These are phyloP conservation scores for Aspergillus haitiensis DNA, from an alignment of 495 filamentous ascomycete genomes.

Conservation along the genomic window DNA sequence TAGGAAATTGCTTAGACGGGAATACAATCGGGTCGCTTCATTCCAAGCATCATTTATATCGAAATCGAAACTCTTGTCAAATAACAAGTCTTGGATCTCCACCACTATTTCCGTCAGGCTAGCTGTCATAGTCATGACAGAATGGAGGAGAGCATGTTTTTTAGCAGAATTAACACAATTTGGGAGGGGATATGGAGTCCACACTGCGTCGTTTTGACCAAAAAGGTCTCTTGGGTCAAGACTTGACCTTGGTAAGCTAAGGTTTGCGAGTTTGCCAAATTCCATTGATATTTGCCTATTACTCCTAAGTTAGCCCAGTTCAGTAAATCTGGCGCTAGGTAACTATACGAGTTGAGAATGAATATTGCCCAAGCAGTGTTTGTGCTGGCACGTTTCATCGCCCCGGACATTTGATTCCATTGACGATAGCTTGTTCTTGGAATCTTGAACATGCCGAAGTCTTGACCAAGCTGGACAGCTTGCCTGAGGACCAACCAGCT, in stretches of 20 bases:
- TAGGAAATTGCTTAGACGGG: constrained; percentile 32
- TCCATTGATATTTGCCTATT: constrained; percentile 39
- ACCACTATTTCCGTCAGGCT: constrained; percentile 30
- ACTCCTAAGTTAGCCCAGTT: constrained; percentile 11
- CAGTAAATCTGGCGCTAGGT: background rate
- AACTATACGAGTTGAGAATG: constrained; percentile 33
- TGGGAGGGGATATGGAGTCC: constrained; percentile 44
- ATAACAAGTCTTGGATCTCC: constrained; percentile 33
- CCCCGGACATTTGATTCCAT: constrained; percentile 19
- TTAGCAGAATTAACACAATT: constrained; percentile 32
- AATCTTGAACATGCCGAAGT: constrained; percentile 32
- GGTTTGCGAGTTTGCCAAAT: constrained; percentile 25
- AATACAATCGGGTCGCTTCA: constrained; percentile 25
- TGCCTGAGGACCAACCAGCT: constrained; percentile 41
- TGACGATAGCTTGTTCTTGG: constrained; percentile 15
- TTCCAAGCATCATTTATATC: constrained; percentile 25
- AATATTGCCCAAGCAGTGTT: constrained; percentile 42
- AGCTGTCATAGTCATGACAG: constrained; percentile 28
- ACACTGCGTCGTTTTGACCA: constrained; percentile 28
- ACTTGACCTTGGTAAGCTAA: constrained; percentile 25
- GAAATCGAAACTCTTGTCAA: constrained; percentile 25
- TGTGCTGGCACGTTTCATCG: constrained; percentile 27
- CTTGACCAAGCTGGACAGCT: constrained; percentile 37
- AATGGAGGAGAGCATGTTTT: constrained; percentile 36
- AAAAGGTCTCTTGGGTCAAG: constrained; percentile 21